Evolutionary conservation across 441 rosid genomes (phyloP).

Genomic region (Euphorbia schlechtendalii): DNA sequence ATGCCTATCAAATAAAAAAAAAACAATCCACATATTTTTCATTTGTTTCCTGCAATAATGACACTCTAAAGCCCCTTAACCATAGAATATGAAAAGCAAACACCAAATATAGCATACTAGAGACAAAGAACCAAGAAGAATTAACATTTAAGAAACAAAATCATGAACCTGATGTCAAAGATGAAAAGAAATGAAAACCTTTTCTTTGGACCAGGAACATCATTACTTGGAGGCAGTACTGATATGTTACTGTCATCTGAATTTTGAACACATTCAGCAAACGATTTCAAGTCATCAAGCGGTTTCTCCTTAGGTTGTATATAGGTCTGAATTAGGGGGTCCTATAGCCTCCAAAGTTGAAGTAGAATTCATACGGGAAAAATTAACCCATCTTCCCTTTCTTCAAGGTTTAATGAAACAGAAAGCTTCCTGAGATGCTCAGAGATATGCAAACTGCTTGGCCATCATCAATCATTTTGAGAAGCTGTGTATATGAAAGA

Average conservation of each 20-base stretch:
- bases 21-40: too few relatives aligned
- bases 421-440: slow-evolving; percentile 69
- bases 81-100: not conserved
- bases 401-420: slow-evolving; percentile 51
- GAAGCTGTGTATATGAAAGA: slow-evolving; percentile 41
- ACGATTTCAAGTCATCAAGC: slow-evolving; percentile 19
- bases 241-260: slow-evolving; percentile 28
- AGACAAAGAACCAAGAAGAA: not conserved
- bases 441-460: slow-evolving; percentile 84
- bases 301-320: slow-evolving; percentile 31
- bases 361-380: slow-evolving; percentile 37
- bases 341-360: slow-evolving; percentile 61
- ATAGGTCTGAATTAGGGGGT: slow-evolving; percentile 40
- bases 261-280: slow-evolving; percentile 22
- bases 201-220: slow-evolving; percentile 48
- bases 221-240: slow-evolving; percentile 30
- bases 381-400: slow-evolving; percentile 64
- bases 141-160: not conserved
- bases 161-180: not conserved
- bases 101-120: not conserved
- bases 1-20: too few relatives aligned
- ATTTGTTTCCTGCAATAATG: too few relatives aligned
- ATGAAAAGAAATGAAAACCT: slow-evolving; percentile 31
- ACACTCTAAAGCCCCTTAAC: not conserved
- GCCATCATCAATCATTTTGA: slow-evolving; percentile 83